Base-by-base conservation (phyloP, 352 stramenopile genomes). In the Phytophthora sojae region DNA sequence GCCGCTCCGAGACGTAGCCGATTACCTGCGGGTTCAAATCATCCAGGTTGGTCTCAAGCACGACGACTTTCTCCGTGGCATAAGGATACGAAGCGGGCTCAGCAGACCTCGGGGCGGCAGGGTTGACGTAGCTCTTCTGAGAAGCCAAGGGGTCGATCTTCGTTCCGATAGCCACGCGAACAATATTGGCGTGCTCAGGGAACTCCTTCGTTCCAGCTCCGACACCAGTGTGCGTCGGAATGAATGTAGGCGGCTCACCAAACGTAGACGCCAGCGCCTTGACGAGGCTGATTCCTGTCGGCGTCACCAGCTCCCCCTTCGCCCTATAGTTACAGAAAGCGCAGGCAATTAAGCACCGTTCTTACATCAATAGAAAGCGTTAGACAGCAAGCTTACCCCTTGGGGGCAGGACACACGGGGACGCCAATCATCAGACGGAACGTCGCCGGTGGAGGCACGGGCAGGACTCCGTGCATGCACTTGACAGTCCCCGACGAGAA, bases 381-480 rank as follows among this genome's bases (percentile, higher is more conserved):
- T 56, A 59, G 6, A 2, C 14, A 14, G 15, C 42, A 11, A 29
- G 64, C 69, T 63, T 64, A 93, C 85, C 89, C 87, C 44, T 83
- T 85, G 0, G 97, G 97, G 23, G 96, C 96, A 15, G 93, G 93
- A 76, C 92, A 98, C 17, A 97, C 96, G 5, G 95, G 94, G 57
- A 99, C 91, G 14, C 88, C 96, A 53, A 98, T 90, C 92, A 99
- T 96, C 14, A 99, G 77, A 4, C 90, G 90, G 60, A 99, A 90
- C 2, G 97, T 99, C 17, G 97, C 97, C 1, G 96, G 96, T 17
- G 97, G 96, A 12, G 97, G 97, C 37, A 99, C 96, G 4, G 97
- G 97, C 6, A 99, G 76, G 6, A 98, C 71, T n/a, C 97, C 97
- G 68, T 99, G 97, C 76, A 93, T 92, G 26, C 97, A 99, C 77